Base-by-base conservation (phyloP, 208 protist genomes). In the Leishmania amazonensis region DNA sequence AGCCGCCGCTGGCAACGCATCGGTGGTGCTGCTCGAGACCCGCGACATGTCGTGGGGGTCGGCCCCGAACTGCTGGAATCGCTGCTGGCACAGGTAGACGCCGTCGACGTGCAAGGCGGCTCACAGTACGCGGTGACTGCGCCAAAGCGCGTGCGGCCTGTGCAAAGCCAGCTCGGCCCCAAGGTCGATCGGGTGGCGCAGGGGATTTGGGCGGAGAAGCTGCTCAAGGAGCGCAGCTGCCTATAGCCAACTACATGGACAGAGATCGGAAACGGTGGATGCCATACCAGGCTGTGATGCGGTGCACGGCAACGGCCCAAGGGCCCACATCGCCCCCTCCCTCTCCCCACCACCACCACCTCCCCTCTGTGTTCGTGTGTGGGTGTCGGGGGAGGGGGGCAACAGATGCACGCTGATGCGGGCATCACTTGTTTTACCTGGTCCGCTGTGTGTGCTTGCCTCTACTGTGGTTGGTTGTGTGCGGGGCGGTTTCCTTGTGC, bases 191-290 rank as follows among this genome's bases (percentile, higher is more conserved):
- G 81, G 6, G 89, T 95, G 38, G 90, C 90, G 40, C 86, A 91
- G 73, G 91, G 91, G 3, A 57, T 93, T 31, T 95, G 91, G 91
- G 91, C 91, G 15, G 81, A 95, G 81, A 79, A 95, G 47, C 24
- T 93, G 35, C 81, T 95, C 3, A 76, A 82, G 35, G 76, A 91
- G 38, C 86, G 91, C n/a, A 49, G 65, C 28, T 71, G 45, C 53
- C 68, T 85, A 2, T 85, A 76, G 49, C 21, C 49, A 8, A 60
- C 3, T 17, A 17, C n/a, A 47, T 4, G 7, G 21, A 28, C 31
- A 49, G 68, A 71, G 7, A 31, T 51, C 1, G 28, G 13, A 51
- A 73, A 73, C 42, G 5, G 68, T 3, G 21, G 31, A 53, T 73
- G 21, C 24, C 42, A 31, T 15, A 24, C 68, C 19, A 73, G 11